Conservation (phyloP, 2,329 filamentous ascomycete genomes). For the Emmonsia crescens region DNA sequence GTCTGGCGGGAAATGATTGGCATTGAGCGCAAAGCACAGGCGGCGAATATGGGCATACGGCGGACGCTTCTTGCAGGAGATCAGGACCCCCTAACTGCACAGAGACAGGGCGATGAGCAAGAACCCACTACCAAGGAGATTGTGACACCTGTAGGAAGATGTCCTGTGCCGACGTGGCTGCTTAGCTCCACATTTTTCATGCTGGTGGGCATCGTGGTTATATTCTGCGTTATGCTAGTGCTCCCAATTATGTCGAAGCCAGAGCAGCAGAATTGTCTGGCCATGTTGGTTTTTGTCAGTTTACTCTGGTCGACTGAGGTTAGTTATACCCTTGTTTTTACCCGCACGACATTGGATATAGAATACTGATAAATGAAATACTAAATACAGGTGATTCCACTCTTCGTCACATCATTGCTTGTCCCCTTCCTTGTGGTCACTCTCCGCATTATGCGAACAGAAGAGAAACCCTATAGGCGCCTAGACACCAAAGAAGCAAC, state of each 20-base stretch:
- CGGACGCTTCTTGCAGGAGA: constrained; percentile 70
- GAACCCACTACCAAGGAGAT: constrained; percentile 57
- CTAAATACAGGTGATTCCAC: constrained; percentile 64
- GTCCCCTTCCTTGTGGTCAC: constrained; percentile 90
- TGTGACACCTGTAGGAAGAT: constrained; percentile 65
- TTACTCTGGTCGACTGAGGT: constrained; percentile 94
- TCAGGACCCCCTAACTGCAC: constrained; percentile 54
- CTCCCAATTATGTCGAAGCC: constrained; percentile 73
- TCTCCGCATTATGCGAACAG: constrained; percentile 69
- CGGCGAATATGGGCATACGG: constrained; percentile 71
- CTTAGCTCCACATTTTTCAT: constrained; percentile 71
- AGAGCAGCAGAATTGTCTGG: constrained; percentile 93
- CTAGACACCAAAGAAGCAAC: constrained; percentile 73
- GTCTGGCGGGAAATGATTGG: constrained; percentile 99
- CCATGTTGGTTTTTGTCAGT: constrained; percentile 87
- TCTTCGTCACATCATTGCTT: constrained; percentile 89
- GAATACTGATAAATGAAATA: constrained; percentile 5
- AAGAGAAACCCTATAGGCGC: constrained; percentile 57
- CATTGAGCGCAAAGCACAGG: constrained; percentile 89
- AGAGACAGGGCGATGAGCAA: constrained; percentile 76
- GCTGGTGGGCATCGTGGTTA: constrained; percentile 55
- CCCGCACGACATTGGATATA: neutral
- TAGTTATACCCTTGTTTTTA: constrained; percentile 19
- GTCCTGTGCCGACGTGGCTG: constrained; percentile 70
- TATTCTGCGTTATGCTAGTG: constrained; percentile 65